Evolutionary conservation across 1,284 basidiomycete genomes (phyloP).

Genomic region (Moesziomyces sp.): DNA sequence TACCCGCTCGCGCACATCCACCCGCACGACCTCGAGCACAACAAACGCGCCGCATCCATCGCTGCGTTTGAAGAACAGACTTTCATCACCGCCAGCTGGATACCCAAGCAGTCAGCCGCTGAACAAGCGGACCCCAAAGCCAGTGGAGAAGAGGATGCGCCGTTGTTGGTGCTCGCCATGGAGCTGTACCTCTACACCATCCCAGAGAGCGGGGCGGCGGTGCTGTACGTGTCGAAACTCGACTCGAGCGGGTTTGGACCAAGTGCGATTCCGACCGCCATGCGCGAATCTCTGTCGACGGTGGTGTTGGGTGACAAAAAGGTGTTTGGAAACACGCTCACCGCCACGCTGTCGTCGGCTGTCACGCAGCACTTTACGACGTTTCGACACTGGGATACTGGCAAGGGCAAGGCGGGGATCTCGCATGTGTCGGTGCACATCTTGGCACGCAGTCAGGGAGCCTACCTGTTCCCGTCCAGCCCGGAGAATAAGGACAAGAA

Average conservation of each 20-base stretch:
- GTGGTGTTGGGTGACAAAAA: conserved; percentile 5
- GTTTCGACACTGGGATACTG: conserved; percentile 71
- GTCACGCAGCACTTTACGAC: conserved; percentile 76
- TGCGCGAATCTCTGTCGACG: conserved; percentile 15
- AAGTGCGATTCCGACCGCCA: conserved; percentile 7
- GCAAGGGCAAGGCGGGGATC: conserved; percentile 5
- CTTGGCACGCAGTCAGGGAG: conserved; percentile 88
- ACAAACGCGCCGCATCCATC: conserved; percentile 26
- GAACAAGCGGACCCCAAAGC: background rate
- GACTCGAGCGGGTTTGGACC: conserved; percentile 86
- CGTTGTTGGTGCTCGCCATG: conserved; percentile 77
- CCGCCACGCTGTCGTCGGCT: conserved; percentile 76
- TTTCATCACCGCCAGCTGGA: conserved; percentile 53
- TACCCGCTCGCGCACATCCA: conserved; percentile 65
- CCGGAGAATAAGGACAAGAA: conserved; percentile 77
- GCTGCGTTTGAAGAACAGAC: conserved; percentile 27
- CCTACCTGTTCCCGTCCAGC: conserved; percentile 96
- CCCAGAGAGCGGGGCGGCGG: conserved; percentile 76
- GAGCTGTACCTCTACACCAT: conserved; percentile 84
- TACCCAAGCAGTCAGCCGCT: background rate
- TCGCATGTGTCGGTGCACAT: conserved; percentile 75
- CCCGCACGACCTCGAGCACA: conserved; percentile 34
- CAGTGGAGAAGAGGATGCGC: background rate
- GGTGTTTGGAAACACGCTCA: conserved; percentile 64
- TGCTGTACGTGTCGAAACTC: conserved; percentile 92